phyloP scores from a whole-genome alignment of 2,329 filamentous ascomycete genomes.

The Calonectria multiphialidica region DNA sequence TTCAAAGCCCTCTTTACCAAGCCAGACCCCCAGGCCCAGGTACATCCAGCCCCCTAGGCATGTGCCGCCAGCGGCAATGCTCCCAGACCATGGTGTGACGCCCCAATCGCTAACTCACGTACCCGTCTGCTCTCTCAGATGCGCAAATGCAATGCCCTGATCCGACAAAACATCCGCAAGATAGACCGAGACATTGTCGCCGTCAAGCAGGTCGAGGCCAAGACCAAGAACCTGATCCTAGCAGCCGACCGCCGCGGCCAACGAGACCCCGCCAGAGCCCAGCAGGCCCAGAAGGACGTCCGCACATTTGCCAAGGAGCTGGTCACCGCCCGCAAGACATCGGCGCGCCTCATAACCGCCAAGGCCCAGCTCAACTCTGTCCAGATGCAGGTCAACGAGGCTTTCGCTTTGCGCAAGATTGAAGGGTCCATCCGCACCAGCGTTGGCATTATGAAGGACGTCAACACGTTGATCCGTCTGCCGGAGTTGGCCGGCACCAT shows the following conservation, averaged over 20 bases:
- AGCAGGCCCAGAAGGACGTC: slow-evolving; percentile 84
- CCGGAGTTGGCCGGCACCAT: slow-evolving; percentile 91
- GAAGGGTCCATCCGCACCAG: slow-evolving; percentile 89
- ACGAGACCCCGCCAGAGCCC: slow-evolving; percentile 81
- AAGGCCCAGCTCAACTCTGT: slow-evolving; percentile 94
- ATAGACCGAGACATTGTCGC: slow-evolving; percentile 91
- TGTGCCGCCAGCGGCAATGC: neutral
- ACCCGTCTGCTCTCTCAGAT: slow-evolving; percentile 67
- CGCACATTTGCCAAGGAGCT: slow-evolving; percentile 92
- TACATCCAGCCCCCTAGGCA: slow-evolving; percentile 54
- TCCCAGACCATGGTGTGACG: neutral
- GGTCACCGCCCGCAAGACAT: slow-evolving; percentile 83
- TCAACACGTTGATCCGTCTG: slow-evolving; percentile 86
- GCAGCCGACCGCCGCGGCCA: slow-evolving; percentile 85
- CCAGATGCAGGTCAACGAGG: slow-evolving; percentile 97
- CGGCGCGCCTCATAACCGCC: slow-evolving; percentile 80
- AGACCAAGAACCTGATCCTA: slow-evolving; percentile 88
- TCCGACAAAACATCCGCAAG: slow-evolving; percentile 91
- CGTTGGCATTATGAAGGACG: slow-evolving; percentile 96
- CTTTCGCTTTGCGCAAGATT: slow-evolving; percentile 95
- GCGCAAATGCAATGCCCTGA: slow-evolving; percentile 92
- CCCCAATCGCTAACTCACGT: slow-evolving; percentile 15
- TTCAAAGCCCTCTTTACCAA: slow-evolving; percentile 89
- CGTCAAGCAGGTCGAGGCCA: slow-evolving; percentile 83
- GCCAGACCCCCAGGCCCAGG: slow-evolving; percentile 93